Evolutionary conservation across 176 grass and related monocot species (phyloP), one percentile per base, ranked within the genome.

Genomic region (Tuctoria greenei): DNA sequence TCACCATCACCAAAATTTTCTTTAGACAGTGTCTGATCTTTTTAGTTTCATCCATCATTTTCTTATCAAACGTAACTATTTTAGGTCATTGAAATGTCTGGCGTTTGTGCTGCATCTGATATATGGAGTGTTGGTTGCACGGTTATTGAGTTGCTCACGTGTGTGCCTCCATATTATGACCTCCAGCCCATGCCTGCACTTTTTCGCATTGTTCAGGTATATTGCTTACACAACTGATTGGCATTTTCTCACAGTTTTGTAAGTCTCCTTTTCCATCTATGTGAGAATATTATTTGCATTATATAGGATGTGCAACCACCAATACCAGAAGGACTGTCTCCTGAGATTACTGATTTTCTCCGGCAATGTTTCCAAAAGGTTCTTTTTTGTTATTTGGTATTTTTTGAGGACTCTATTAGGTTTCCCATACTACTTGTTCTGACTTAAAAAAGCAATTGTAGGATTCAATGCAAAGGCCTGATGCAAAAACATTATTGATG

Each of bases 121-220:
- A 95, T 99, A 70, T 99, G 95, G 95, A 99, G 95, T 90, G 95
- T 99, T 75, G 95, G 95, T 24, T 99, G 95, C 85, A 99, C 95
- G 49, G 92, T 99, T 65, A 99, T 99, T 84, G 95, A 99, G 75
- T 64, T 99, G 44, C 88, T 99, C 45, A 99, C 95, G 43, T 99
- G 95, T 88, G 85, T 86, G 31, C 95, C 95, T 14, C 95, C 95
- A 67, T 99, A 99, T 78, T 99, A 99, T 74, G 95, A 99, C 57
- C 91, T 99, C 36, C 95, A 99, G 82, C 95, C 95, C 28, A 99
- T 99, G 95, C 95, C 95, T 90, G 95, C 95, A 80, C 87, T 99
- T 39, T 99, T 85, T 80, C 91, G 95, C 71, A 99, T 99, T 86
- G 95, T 99, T 90, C 95, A 99, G 95, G 95, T 88, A 51, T 27